Base-by-base conservation (phyloP, 768 basidiomycete genomes). In the Tulasnella sp. region DNA sequence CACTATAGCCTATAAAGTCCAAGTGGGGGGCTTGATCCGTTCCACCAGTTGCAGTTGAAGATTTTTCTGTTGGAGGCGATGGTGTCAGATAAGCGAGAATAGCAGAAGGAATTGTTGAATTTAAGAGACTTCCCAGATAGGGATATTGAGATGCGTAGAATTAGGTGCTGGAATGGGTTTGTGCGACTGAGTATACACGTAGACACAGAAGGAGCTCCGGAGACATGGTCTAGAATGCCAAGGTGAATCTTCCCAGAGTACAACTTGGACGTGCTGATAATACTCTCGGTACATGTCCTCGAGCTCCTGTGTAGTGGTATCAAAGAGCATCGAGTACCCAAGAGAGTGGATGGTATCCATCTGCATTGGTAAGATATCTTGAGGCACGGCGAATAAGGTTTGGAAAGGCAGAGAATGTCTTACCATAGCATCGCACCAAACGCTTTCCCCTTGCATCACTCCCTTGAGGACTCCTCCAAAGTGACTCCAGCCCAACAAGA, bases 1-100 rank as follows among this genome's bases (percentile, higher is more conserved):
- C 28, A 72, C 79, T 80, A 44, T 80, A 80, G n/a, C 79, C 79
- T 12, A 75, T 41, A 46, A 41, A 74, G 28, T 28, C 75, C 75
- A 6, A 76, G 44, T 18, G 75, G 75, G 3, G 42, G 75, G 37
- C 44, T 50, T 7, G 75, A 7, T 28, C 18, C 42, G 14, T 76
- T n/a, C 75, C 75, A 76, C 44, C 42, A 76, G 28, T 76, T 44
- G 14, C 42, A 46, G 42, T 76, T 46, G 44, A 76, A 76, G 41
- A 76, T 76, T 42, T 76, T 76, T 42, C 75, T 50, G 5, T 3
- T 42, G n/a, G 44, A 76, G 20, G 31, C 28, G 75, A 76, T 6
- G 34, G 18, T 16, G 37, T 22, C 11, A 75, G 34, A 31, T 11
- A 42, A 37, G 34, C 31, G 20, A 24, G 41, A 20, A 34, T 7